These are phyloP conservation scores for Xanthoceras sorbifolium DNA, from an alignment of 345 rosid genomes.

Conservation along the genomic window DNA sequence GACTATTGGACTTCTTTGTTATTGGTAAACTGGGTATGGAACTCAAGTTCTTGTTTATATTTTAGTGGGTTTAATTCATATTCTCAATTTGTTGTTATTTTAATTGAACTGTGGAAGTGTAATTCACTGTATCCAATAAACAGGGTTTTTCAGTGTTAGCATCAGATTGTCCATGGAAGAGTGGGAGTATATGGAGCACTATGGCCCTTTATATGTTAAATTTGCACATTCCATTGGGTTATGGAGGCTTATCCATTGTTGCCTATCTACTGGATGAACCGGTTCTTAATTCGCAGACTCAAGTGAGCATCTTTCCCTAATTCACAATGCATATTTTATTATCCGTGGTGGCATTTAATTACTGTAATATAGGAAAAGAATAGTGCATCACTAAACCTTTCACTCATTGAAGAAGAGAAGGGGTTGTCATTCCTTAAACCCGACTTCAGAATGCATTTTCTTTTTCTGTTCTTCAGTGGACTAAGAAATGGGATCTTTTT, in stretches of 20 bases:
- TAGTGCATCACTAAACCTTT: neutral
- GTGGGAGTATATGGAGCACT: constrained; percentile 62
- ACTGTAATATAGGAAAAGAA: neutral
- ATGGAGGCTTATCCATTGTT: constrained; percentile 77
- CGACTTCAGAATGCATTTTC: neutral
- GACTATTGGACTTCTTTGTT: neutral
- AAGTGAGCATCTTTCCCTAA: constrained; percentile 42
- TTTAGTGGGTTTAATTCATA: constrained; percentile 10
- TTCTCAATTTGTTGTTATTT: neutral
- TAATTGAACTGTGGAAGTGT: constrained; percentile 12
- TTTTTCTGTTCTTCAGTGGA: too few relatives aligned
- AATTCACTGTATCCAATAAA: constrained; percentile 9
- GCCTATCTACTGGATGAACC: constrained; percentile 53
- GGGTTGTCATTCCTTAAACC: neutral
- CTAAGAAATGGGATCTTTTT: too few relatives aligned
- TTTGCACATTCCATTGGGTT: constrained; percentile 82
- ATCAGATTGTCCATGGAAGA: constrained; percentile 70
- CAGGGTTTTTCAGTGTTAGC: constrained; percentile 60
- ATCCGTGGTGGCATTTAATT: neutral
- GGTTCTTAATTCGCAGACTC: constrained; percentile 74
- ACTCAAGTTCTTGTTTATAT: neutral
- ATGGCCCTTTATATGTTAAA: constrained; percentile 72
- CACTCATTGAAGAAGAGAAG: neutral
- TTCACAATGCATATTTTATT: neutral
- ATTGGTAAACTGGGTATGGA: neutral